Evolutionary conservation across 345 rosid species (phyloP), one percentile per base, ranked within the genome.

Genomic region (Aquilaria malaccensis): DNA sequence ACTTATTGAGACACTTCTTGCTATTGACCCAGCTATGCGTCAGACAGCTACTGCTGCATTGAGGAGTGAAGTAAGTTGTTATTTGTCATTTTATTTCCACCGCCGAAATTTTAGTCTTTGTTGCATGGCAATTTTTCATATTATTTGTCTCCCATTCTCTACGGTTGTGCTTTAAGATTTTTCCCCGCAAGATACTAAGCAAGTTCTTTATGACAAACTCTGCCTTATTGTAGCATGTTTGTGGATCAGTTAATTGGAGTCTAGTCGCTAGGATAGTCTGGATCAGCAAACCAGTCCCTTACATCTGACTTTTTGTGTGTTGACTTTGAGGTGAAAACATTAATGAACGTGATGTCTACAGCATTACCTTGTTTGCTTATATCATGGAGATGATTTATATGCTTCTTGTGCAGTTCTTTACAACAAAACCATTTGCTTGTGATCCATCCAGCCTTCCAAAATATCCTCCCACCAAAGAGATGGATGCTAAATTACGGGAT

Each of bases 401-500:
- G 41, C 7, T 37, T 37, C 7, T 74, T 71, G 65, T 82, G 77
- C 85, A 87, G 95, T 85, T 87, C 76, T 87, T 87, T 68, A 62
- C 67, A 29, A 79, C 86, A 29, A 77, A 79, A 76, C 95, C 95
- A 62, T 81, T 69, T 76, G 88, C 88, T 54, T 87, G 91, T 56
- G 95, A 85, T 30, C 95, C 95, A 65, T 84, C 95, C 51, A 82
- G 79, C 64, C 91, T 87, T 58, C 95, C 91, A 56, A 87, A 87
- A 52, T 84, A 87, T 50, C 95, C 90, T 31, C 95, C 95, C 56
- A 84, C 83, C 80, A 84, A 87, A 72, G 95, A 87, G 77, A 85
- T 87, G 80, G 91, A 85, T 76, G 91, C 95, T 60, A 84, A 84
- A 65, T 74, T 81, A 64, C 77, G 90, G 65, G 90, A 87, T 77